phyloP scores from a whole-genome alignment of 352 stramenopile genomes.

The Phytophthora hybrid region DNA sequence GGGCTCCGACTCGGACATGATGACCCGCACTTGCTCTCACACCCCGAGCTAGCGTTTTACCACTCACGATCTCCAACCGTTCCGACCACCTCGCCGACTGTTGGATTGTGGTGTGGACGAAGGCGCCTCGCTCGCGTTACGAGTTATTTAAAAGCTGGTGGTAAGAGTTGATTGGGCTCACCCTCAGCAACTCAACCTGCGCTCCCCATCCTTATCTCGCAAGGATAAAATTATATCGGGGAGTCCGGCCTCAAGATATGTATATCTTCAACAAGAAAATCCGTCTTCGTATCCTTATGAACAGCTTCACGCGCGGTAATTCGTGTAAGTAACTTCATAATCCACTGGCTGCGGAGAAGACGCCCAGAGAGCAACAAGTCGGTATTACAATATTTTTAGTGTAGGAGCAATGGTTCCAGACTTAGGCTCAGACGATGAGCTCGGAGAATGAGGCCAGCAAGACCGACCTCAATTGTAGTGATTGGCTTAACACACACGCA shows the following conservation, averaged over 20 bases:
- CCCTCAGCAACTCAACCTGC: slow-evolving; percentile 15
- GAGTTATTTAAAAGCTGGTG: slow-evolving; percentile 21
- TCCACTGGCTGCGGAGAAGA: background rate
- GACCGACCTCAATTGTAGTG: slow-evolving; percentile 12
- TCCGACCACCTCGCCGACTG: slow-evolving; percentile 18
- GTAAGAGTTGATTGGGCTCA: slow-evolving; percentile 7
- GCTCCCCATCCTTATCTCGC: slow-evolving; percentile 6
- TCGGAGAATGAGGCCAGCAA: slow-evolving; percentile 23
- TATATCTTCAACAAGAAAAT: background rate
- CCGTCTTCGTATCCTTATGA: background rate
- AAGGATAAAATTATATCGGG: background rate
- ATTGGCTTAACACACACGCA: slow-evolving; percentile 25
- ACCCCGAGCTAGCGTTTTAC: slow-evolving; percentile 7
- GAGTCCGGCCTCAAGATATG: no score
- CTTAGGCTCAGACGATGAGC: background rate
- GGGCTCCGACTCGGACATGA: slow-evolving; percentile 37
- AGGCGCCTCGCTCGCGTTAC: background rate
- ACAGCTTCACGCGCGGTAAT: no score
- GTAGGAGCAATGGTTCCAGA: no score
- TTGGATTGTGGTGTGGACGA: slow-evolving; percentile 20
- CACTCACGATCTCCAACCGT: slow-evolving; percentile 1
- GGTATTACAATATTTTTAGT: no score
- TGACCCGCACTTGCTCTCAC: slow-evolving; percentile 6
- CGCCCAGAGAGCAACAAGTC: no score
- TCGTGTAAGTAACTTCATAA: no score